phyloP scores from a whole-genome alignment of 352 stramenopile species.

The Thraustochytrium striatum region DNA sequence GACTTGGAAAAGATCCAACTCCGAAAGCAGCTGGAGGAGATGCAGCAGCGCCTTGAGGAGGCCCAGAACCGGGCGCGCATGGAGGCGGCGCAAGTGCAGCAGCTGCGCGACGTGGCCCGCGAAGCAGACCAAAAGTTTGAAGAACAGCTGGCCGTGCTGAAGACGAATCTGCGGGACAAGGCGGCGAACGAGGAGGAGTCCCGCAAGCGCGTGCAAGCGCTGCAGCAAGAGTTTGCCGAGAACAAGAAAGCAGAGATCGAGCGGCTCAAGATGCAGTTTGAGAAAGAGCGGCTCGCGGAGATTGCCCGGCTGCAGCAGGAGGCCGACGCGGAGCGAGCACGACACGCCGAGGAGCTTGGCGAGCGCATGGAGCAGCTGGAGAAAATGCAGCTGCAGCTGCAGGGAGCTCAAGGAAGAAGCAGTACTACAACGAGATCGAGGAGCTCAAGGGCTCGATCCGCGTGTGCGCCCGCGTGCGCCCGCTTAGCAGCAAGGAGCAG shows the following conservation, averaged over 20 bases:
- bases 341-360: not conserved
- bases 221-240: conserved; percentile 16
- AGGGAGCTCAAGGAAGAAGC: conserved; percentile 76
- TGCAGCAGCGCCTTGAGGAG: conserved; percentile 20
- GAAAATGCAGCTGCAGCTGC: conserved; percentile 66
- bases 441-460: conserved; percentile 98
- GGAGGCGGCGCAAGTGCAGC: conserved; percentile 14
- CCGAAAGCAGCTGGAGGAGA: conserved; percentile 56
- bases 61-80: conserved; percentile 14
- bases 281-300: not conserved
- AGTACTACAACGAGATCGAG: conserved; percentile 98
- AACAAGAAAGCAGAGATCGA: conserved; percentile 37
- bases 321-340: not conserved
- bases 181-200: not conserved
- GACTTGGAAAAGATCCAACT: conserved; percentile 22
- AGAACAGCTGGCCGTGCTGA: conserved; percentile 16
- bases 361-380: conserved; percentile 55
- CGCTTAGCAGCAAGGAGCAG: conserved; percentile 75
- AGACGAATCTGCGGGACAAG: not conserved
- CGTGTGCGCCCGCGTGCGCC: conserved; percentile 89
- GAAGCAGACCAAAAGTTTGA: conserved; percentile 23
- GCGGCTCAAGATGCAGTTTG: conserved; percentile 44
- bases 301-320: not conserved
- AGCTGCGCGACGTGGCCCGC: conserved; percentile 43
- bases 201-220: not conserved